A percentile compares a stretch with the other conserved stretches of the same genome.
These are phyloP conservation scores for Colletotrichum tanaceti DNA, from an alignment of 2,329 filamentous ascomycete genomes.

Conservation along the genomic window DNA sequence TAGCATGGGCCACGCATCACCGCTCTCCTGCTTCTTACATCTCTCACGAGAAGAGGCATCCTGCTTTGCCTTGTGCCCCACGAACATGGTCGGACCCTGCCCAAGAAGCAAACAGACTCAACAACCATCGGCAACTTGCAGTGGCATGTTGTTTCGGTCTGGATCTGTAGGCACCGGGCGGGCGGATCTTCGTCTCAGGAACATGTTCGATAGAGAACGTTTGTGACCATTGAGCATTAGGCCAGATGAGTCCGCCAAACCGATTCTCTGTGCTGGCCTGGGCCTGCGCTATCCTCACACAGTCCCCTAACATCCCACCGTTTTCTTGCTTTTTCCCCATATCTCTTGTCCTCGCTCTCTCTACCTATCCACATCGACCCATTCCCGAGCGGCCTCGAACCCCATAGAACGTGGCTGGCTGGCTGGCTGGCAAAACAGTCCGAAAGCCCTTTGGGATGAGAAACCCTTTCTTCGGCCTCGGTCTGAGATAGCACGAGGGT, in stretches of 20 bases:
- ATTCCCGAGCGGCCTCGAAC: neutral
- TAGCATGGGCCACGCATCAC: neutral
- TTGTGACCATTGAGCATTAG: neutral
- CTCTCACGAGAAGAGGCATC: neutral
- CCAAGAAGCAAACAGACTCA: neutral
- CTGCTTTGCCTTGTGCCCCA: neutral
- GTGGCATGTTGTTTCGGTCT: neutral
- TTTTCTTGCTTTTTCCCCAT: constrained; percentile 1
- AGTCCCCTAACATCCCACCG: neutral
- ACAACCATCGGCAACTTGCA: neutral
- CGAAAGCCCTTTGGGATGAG: neutral
- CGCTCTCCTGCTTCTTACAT: neutral
- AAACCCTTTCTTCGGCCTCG: neutral
- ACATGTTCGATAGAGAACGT: neutral
- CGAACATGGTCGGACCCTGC: too few species aligned
- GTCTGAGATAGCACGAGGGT: neutral
- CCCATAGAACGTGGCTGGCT: neutral
- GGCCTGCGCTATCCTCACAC: neutral
- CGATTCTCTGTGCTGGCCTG: neutral
- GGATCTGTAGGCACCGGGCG: neutral
- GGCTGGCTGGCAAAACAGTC: neutral
- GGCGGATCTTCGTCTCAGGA: neutral
- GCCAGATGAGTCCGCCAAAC: neutral
- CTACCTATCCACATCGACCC: neutral
- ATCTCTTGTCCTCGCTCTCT: neutral